phyloP scores from a whole-genome alignment of 129 eudicot genomes.

The Mikania micrantha region DNA sequence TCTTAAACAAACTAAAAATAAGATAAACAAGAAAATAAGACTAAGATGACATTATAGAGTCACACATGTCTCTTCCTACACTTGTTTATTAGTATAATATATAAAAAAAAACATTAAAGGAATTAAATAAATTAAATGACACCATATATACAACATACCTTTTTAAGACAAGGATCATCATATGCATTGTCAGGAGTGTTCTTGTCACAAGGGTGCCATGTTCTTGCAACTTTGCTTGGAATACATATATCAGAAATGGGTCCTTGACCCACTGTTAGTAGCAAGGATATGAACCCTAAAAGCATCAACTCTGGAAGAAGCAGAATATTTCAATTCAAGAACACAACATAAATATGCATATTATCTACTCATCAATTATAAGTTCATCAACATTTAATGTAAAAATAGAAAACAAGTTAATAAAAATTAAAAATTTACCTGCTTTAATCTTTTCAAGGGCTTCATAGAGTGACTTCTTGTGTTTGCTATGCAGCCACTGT shows the following conservation, averaged over 20 bases:
- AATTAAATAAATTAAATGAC: not conserved
- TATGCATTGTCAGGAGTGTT: not conserved
- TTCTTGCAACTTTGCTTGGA: conserved; percentile 37
- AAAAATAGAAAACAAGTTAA: not conserved
- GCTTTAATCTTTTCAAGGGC: conserved; percentile 68
- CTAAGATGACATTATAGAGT: too few species aligned
- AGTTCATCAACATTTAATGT: too few species aligned
- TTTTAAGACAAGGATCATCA: conserved; percentile 35
- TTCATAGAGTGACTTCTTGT: conserved; percentile 44
- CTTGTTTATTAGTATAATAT: too few species aligned
- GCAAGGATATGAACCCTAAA: conserved; percentile 64
- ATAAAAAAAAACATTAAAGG: not conserved
- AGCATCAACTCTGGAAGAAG: conserved; percentile 53
- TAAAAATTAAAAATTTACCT: conserved; percentile 27
- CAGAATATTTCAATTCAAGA: not conserved
- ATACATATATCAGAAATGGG: conserved; percentile 47
- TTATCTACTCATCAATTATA: too few species aligned
- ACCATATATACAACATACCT: conserved; percentile 9
- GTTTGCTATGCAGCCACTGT: conserved; percentile 19
- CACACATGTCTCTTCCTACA: too few species aligned
- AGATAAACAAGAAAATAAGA: too few species aligned
- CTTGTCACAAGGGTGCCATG: conserved; percentile 61
- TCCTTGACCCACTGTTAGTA: conserved; percentile 41
- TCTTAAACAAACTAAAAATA: too few species aligned
- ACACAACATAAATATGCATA: not conserved